Percentiles rank a stretch among this genome's conserved stretches.
Conservation (phyloP, 345 rosid species). For the Passiflora organensis region DNA sequence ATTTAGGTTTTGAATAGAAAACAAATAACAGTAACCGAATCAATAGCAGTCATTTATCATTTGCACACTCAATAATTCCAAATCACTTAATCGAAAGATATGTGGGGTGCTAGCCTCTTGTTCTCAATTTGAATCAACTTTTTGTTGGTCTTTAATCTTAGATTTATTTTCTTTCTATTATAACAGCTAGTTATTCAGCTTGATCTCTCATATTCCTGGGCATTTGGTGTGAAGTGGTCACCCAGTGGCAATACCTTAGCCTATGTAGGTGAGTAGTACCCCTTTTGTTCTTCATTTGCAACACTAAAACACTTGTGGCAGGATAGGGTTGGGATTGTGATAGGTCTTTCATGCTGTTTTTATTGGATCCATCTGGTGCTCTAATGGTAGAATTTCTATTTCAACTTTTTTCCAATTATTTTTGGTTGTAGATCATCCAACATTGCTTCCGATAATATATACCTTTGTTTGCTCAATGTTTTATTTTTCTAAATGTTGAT, state of each 20-base stretch:
- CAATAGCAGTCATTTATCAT: too few species aligned
- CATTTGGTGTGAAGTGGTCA: slow-evolving; percentile 99
- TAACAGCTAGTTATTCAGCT: slow-evolving; percentile 96
- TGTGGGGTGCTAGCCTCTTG: neutral
- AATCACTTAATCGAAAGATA: neutral
- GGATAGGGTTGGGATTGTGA: neutral
- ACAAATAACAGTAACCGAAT: too few species aligned
- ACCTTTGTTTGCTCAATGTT: neutral
- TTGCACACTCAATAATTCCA: too few species aligned
- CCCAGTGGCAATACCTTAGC: slow-evolving; percentile 97
- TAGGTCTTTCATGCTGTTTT: neutral
- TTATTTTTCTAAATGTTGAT: neutral
- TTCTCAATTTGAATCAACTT: neutral
- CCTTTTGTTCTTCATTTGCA: slow-evolving; percentile 9
- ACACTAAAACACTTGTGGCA: neutral
- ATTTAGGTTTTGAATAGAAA: too few species aligned
- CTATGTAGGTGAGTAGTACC: slow-evolving; percentile 77
- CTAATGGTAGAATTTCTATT: neutral
- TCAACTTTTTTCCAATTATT: neutral
- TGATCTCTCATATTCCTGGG: slow-evolving; percentile 97
- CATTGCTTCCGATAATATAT: neutral
- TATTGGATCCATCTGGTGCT: neutral
- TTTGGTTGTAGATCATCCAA: neutral
- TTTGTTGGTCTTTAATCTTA: neutral
- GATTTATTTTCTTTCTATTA: slow-evolving; percentile 14